These are phyloP conservation scores for Melocanna baccifera DNA, from an alignment of 176 grass and related monocot species.

Conservation along the genomic window DNA sequence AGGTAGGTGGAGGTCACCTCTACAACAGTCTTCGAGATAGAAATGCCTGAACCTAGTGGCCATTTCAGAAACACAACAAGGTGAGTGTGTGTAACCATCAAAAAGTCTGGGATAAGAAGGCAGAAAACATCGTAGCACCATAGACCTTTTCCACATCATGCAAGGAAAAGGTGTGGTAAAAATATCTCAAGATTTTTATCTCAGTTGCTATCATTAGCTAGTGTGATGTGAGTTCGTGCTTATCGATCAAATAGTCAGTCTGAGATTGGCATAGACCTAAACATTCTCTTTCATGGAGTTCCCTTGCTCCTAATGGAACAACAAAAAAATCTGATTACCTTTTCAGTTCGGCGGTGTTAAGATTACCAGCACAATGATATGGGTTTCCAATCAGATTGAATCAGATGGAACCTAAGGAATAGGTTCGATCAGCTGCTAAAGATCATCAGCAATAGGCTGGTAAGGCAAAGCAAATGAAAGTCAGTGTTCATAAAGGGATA, in stretches of 20 bases:
- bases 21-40: too few relatives aligned
- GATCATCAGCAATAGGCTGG: not conserved
- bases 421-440: not conserved
- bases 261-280: not conserved
- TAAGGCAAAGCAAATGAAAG: not conserved
- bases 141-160: not conserved
- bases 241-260: not conserved
- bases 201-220: too few relatives aligned
- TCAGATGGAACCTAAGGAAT: not conserved
- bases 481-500: not conserved
- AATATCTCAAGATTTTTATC: slow-evolving; percentile 19
- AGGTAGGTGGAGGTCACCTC: too few relatives aligned
- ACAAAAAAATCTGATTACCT: not conserved
- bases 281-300: not conserved
- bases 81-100: slow-evolving; percentile 14
- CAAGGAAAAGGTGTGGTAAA: not conserved
- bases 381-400: not conserved
- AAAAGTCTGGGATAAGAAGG: slow-evolving; percentile 23
- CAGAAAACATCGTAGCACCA: not conserved
- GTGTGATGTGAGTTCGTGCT: not conserved
- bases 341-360: slow-evolving; percentile 14
- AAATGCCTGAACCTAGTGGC: not conserved
- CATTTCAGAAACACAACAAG: not conserved
- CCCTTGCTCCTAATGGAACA: not conserved
- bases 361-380: not conserved